Evolutionary conservation across 108 stramenopile genomes (phyloP), one percentile per base, ranked within the genome.

Genomic region (Cyclotella atomus): DNA sequence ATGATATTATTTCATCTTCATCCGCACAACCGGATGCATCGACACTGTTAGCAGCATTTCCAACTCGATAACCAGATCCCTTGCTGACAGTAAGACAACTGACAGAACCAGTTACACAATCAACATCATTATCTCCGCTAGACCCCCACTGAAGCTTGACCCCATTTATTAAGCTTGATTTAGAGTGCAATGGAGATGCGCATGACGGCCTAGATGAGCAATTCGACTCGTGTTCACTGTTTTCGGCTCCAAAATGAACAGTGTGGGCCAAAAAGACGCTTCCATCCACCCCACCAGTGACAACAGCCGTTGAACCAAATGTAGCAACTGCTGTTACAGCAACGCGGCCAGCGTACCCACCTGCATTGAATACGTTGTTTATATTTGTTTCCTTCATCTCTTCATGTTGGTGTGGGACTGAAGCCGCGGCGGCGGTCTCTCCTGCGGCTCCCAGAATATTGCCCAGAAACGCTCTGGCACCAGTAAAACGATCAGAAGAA

Each of bases 241-340:
- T 68, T 46, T 70, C 77, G 25, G 62, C 57, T 19, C 66, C 73
- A 54, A 83, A 75, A n/a, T 65, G 82, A 45, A 70, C 79, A 65
- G 85, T 91, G 57, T 85, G 86, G 45, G 94, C 94, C n/a, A 95
- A 65, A 65, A 92, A 95, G 16, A 95, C 84, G 29, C 91, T 84
- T 17, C 94, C 94, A 79, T 95, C 94, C 21, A 95, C 69, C 12
- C 90, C 94, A 33, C 94, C 94, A 27, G 89, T 91, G 0, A 84
- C 91, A 52, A 95, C 84, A 10, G 90, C 72, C 0, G 88, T 84
- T 10, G 79, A 67, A n/a, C 94, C 94, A 63, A 91, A 87, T 34
- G 88, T 79, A 19, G 91, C 87, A 67, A 95, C 65, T 20, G 90
- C 81, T 7, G 94, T 92, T 16, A 95, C 75, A 20, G 94, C 84